These are phyloP conservation scores for Beauveria brongniartii DNA, from an alignment of 2,329 filamentous ascomycete genomes.

Conservation along the genomic window DNA sequence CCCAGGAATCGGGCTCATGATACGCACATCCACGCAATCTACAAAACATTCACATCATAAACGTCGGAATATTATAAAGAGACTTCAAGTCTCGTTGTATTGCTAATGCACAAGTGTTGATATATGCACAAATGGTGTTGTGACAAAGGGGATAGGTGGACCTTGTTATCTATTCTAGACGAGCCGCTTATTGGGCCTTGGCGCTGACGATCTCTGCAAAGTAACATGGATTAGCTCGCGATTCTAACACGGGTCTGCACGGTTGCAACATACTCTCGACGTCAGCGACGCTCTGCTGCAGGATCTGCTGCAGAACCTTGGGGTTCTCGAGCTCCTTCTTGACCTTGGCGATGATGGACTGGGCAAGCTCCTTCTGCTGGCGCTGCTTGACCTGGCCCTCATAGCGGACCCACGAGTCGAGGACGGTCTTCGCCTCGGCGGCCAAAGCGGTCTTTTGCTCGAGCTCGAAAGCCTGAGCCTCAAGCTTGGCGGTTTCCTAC, in stretches of 20 bases:
- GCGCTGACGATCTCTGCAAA: constrained; percentile 51
- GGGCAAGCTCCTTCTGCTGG: constrained; percentile 92
- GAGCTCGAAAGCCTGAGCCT: constrained; percentile 92
- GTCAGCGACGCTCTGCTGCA: constrained; percentile 92
- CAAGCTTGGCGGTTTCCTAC: constrained; percentile 92
- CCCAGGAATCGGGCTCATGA: not conserved
- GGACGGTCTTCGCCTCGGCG: constrained; percentile 84
- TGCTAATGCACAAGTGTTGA: constrained; percentile 56
- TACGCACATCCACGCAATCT: not conserved
- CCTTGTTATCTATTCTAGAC: constrained; percentile 30
- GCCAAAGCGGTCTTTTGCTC: constrained; percentile 93
- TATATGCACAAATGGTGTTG: constrained; percentile 44
- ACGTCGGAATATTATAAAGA: constrained; percentile 7
- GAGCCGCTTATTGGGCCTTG: constrained; percentile 53
- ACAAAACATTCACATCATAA: not conserved
- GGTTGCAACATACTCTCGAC: constrained; percentile 70
- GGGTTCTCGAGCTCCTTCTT: constrained; percentile 98
- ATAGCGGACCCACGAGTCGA: constrained; percentile 98
- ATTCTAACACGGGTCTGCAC: not conserved
- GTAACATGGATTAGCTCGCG: constrained; percentile 24
- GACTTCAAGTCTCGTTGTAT: constrained; percentile 33
- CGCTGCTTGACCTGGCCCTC: constrained; percentile 98
- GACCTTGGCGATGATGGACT: constrained; percentile 92
- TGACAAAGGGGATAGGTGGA: constrained; percentile 43
- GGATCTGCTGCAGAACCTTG: constrained; percentile 93